Evolutionary conservation across 345 rosid species (phyloP), one percentile per base, ranked within the genome.

Genomic region (Viola odorata): DNA sequence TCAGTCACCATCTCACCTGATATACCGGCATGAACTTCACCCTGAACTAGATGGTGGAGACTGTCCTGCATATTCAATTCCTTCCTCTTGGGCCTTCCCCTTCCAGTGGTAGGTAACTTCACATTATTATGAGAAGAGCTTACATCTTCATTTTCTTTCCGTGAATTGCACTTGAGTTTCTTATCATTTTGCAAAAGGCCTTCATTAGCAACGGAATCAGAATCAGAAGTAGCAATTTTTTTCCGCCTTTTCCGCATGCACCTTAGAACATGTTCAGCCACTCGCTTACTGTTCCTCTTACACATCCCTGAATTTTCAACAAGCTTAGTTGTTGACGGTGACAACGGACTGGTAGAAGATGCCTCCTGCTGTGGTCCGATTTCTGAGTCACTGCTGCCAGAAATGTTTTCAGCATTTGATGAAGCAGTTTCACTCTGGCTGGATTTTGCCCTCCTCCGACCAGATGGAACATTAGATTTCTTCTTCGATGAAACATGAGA

Each of bases 361-460:
- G 78, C 75, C 60, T 81, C 91, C 45, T 75, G 87, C 69, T 64
- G 73, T 44, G 77, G 79, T 69, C 89, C 90, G 36, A 70, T 79
- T 76, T 88, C 99, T 45, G 97, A 91, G 63, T 91, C 99, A 61
- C 99, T 94, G 71, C 95, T 82, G 62, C 79, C 97, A 67, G 86
- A 77, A 60, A 76, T 55, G 65, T 76, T 80, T 81, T 84, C 88
- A n/a, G 78, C 92, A 76, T 82, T 95, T 62, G 96, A 91, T 5
- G 96, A 91, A 16, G 99, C 95, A 79, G 96, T 91, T 80, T 91
- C 97, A 75, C 89, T 82, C 70, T 84, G 91, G 78, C 75, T 68
- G 60, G 91, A 79, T 65, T 85, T 91, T 51, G 68, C 42, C 69
- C 81, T 81, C 75, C 64, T 84, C 67, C 78, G 74, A 49, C 68